Evolutionary conservation across 345 rosid species (phyloP).

Genomic region (Acer yangbiense): DNA sequence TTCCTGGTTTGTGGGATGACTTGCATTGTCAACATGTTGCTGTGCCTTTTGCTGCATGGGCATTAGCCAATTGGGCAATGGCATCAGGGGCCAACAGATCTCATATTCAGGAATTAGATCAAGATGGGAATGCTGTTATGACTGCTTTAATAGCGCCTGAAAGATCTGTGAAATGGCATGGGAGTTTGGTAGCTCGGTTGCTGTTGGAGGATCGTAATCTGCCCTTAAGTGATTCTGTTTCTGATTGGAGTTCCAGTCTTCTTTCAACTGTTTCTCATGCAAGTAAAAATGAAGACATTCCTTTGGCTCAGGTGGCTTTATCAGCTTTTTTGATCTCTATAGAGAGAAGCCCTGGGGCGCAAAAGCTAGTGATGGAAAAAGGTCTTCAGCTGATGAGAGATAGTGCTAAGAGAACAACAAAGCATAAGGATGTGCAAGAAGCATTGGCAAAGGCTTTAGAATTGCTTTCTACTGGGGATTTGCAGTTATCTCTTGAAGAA

Average conservation of each 20-base stretch:
- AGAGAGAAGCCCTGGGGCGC: constrained; percentile 74
- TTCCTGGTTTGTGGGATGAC: constrained; percentile 99
- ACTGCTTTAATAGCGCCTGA: constrained; percentile 89
- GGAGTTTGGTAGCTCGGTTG: constrained; percentile 85
- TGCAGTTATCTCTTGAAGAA: constrained; percentile 80
- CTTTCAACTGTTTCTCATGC: constrained; percentile 83
- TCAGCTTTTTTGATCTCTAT: constrained; percentile 85
- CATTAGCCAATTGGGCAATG: constrained; percentile 98
- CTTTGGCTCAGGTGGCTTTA: constrained; percentile 79
- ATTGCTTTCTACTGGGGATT: constrained; percentile 61
- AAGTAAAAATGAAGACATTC: constrained; percentile 75
- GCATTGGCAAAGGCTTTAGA: constrained; percentile 85
- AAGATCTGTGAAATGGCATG: constrained; percentile 99
- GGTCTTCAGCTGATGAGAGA: constrained; percentile 91
- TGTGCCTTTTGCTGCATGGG: constrained; percentile 99
- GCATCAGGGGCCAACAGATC: constrained; percentile 84
- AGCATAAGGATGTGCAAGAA: constrained; percentile 79
- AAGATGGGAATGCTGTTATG: constrained; percentile 88
- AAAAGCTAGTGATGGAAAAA: constrained; percentile 67
- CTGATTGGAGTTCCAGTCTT: constrained; percentile 92
- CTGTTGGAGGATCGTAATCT: constrained; percentile 83
- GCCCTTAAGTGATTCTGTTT: constrained; percentile 79
- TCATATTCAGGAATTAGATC: constrained; percentile 89
- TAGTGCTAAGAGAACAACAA: constrained; percentile 62
- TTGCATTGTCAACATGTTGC: constrained; percentile 98